These are phyloP conservation scores for Boletus subcaerulescens DNA, from an alignment of 768 basidiomycete species.

Conservation along the genomic window DNA sequence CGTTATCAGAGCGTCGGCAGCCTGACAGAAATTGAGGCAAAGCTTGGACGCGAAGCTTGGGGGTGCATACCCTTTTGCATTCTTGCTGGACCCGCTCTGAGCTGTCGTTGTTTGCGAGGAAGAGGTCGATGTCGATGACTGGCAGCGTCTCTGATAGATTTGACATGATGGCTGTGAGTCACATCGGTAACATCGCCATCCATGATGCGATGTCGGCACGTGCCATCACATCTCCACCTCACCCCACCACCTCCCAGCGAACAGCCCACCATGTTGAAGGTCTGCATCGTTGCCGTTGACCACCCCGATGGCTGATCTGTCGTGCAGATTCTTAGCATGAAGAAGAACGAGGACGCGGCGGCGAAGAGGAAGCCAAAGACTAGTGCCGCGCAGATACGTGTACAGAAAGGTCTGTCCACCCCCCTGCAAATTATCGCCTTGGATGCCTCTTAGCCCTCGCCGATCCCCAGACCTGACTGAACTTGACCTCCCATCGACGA, in stretches of 20 bases:
- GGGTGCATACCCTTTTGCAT: conserved; percentile 54
- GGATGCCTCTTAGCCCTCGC: conserved; percentile 3
- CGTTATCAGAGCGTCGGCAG: conserved; percentile 74
- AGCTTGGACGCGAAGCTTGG: not conserved
- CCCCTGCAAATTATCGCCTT: not conserved
- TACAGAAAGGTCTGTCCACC: conserved; percentile 84
- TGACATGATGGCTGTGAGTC: conserved; percentile 31
- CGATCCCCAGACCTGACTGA: conserved; percentile 80
- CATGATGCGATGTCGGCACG: conserved; percentile 22
- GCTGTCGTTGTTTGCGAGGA: conserved; percentile 43
- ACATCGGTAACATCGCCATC: not conserved
- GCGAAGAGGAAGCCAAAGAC: conserved; percentile 99
- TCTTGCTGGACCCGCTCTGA: conserved; percentile 55
- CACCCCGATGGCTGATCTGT: conserved; percentile 4
- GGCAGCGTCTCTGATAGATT: conserved; percentile 56
- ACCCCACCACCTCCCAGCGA: conserved; percentile 14
- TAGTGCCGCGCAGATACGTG: conserved; percentile 95
- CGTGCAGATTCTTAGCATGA: conserved; percentile 95
- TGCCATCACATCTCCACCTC: conserved; percentile 28
- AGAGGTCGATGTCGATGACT: conserved; percentile 75
- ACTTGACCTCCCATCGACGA: conserved; percentile 91
- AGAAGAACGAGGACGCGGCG: conserved; percentile 97
- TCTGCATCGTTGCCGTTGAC: conserved; percentile 10
- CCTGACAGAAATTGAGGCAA: conserved; percentile 40
- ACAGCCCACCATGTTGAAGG: conserved; percentile 43